Evolutionary conservation across 163 green algal species (phyloP), one percentile per base, ranked within the genome.

Genomic region (Chlamydomonas reinhardtii): DNA sequence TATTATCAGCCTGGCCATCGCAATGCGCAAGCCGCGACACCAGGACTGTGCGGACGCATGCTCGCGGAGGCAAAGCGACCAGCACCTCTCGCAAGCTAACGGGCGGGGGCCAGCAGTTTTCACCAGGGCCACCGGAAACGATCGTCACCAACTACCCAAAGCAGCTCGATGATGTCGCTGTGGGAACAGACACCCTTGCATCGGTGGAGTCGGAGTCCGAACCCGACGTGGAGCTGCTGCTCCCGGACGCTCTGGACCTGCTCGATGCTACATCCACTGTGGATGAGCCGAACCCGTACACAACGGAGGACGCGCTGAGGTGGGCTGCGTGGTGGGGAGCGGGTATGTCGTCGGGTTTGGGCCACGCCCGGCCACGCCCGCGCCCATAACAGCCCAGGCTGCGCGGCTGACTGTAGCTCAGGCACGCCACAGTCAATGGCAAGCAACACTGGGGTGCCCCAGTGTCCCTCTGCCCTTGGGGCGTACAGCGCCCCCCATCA

Each of bases 221-320:
- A 52, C 80, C 80, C 27, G 80, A 87, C 37, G 72, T 87, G 9
- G 82, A 87, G 82, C 15, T 87, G 19, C 59, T 87, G 2, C 5
- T 25, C 20, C 82, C 82, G 39, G 29, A 68, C 15, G 43, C 0
- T 14, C 16, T 74, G 11, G 82, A 87, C 19, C 0, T 31, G 14
- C 39, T 76, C 4, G 72, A 87, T 16, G 59, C 39, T 0, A 87
- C 62, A 12, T 31, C 72, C 1, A 79, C 82, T 1, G 29, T 86
- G 4, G 83, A 91, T 35, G 90, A 93, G 37, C 74, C 89, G 5
- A 93, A 93, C 52, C 90, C 90, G 32, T 93, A 93, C 73, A 89
- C 84, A 0, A 32, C 25, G 20, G 84, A 86, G 2, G 90, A 93
- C 82, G 80, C 88, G 1, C 74, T 91, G 5, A 93, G 90, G 90